These are phyloP conservation scores for Phaseolus coccineus DNA, from an alignment of 331 rosid genomes.

Conservation along the genomic window DNA sequence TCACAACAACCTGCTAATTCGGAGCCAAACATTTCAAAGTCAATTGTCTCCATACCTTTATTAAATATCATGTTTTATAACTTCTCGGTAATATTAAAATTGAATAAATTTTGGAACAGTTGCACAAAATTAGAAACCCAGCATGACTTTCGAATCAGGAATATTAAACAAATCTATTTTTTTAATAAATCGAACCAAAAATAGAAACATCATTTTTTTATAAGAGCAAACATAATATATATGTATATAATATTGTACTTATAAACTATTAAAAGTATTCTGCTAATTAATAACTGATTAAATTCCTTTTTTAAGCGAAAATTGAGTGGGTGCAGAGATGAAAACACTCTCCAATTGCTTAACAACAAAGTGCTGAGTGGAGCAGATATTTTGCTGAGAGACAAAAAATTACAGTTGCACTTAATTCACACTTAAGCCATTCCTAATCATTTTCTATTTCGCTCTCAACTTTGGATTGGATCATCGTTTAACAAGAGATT, in stretches of 20 bases:
- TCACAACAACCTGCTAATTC: not conserved
- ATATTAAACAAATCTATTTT: not conserved
- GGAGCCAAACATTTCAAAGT: not conserved
- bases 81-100: not conserved
- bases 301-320: no score
- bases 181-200: not conserved
- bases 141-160: not conserved
- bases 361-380: not conserved
- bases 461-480: constrained; percentile 25
- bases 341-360: not conserved
- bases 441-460: constrained; percentile 17
- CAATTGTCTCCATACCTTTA: not conserved
- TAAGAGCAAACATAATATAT: no score
- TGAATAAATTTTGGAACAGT: not conserved
- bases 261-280: no score
- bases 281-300: no score
- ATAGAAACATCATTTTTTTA: not conserved
- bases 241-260: no score
- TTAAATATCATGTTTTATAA: not conserved
- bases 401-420: constrained; percentile 11
- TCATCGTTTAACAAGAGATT: not conserved
- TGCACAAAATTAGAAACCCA: not conserved
- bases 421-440: constrained; percentile 20
- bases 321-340: not conserved
- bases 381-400: not conserved